phyloP scores from a whole-genome alignment of 2,329 filamentous ascomycete genomes.

The Ophiostoma himal-ulmi region DNA sequence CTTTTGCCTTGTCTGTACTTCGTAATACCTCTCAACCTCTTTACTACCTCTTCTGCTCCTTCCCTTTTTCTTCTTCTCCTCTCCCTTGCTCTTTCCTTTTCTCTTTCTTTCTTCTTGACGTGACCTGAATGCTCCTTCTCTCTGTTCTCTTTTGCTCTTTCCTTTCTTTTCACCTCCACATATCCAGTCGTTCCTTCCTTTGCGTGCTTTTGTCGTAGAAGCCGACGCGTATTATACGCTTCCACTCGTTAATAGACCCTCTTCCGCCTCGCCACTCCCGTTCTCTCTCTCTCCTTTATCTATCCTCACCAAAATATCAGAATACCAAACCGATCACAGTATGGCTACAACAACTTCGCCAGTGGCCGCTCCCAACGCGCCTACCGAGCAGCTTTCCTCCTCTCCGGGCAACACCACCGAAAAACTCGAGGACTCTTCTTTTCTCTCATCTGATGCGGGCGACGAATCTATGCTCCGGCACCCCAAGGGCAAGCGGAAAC shows the following conservation, averaged over 20 bases:
- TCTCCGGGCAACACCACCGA: conserved; percentile 22
- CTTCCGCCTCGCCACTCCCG: not conserved
- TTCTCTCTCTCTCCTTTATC: not conserved
- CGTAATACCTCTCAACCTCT: not conserved
- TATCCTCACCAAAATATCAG: not conserved
- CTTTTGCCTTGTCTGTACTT: conserved; percentile 12
- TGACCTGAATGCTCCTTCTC: not conserved
- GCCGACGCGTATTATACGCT: conserved; percentile 21
- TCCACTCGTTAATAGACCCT: conserved; percentile 15
- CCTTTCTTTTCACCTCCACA: conserved; percentile 14
- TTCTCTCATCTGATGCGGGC: conserved; percentile 23
- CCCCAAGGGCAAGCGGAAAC: conserved; percentile 57
- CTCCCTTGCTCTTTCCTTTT: conserved; percentile 3
- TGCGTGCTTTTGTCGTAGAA: conserved; percentile 6
- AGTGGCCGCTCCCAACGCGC: conserved; percentile 17
- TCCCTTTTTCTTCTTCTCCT: conserved; percentile 5
- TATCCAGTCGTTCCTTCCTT: conserved; percentile 20
- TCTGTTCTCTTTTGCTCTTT: conserved; percentile 2
- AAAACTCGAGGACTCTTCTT: conserved; percentile 22
- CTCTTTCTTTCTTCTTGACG: conserved; percentile 8
- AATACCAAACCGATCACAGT: not conserved
- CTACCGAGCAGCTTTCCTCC: conserved; percentile 20
- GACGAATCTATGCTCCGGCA: conserved; percentile 35
- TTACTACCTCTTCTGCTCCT: not conserved
- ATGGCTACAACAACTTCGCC: conserved; percentile 24